Percentiles rank a stretch among this genome's conserved stretches.
Conservation (phyloP, 1,139 yeast species). For the Schizosaccharomyces versatilis region DNA sequence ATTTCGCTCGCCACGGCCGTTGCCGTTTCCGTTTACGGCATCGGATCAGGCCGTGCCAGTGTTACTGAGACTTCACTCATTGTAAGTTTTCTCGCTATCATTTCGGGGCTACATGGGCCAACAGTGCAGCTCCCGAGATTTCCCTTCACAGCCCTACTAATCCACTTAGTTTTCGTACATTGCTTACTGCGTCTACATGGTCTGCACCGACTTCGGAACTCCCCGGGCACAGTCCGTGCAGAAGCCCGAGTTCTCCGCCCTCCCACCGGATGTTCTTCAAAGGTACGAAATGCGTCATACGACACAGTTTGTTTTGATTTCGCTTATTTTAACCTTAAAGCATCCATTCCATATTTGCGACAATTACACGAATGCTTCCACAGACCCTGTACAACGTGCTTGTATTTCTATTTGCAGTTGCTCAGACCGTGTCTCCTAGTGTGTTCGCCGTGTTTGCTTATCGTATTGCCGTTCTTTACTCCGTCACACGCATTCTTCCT, state of each 20-base stretch:
- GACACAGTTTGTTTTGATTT: background rate
- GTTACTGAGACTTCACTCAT: constrained; percentile 68
- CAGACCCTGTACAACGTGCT: constrained; percentile 35
- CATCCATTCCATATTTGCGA: background rate
- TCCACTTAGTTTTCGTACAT: constrained; percentile 44
- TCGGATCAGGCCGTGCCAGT: constrained; percentile 64
- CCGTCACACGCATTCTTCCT: constrained; percentile 86
- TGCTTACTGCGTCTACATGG: constrained; percentile 37
- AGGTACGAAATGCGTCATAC: constrained; percentile 22
- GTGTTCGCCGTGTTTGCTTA: constrained; percentile 62
- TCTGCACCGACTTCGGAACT: constrained; percentile 14
- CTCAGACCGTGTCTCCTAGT: constrained; percentile 59
- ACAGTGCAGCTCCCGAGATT: too few species aligned
- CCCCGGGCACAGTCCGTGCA: constrained; percentile 6
- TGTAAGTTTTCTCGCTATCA: constrained; percentile 2
- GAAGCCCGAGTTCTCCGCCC: constrained; percentile 11
- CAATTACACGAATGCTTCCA: constrained; percentile 27
- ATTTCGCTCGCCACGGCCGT: constrained; percentile 57
- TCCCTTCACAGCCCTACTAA: background rate
- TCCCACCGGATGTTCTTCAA: constrained; percentile 13
- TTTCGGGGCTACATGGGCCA: too few species aligned
- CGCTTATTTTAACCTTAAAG: constrained; percentile 4
- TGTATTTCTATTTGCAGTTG: constrained; percentile 46
- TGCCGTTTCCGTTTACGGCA: constrained; percentile 63
- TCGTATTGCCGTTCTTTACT: constrained; percentile 68